phyloP scores from a whole-genome alignment of 768 basidiomycete species.

The Lactarius sp. region DNA sequence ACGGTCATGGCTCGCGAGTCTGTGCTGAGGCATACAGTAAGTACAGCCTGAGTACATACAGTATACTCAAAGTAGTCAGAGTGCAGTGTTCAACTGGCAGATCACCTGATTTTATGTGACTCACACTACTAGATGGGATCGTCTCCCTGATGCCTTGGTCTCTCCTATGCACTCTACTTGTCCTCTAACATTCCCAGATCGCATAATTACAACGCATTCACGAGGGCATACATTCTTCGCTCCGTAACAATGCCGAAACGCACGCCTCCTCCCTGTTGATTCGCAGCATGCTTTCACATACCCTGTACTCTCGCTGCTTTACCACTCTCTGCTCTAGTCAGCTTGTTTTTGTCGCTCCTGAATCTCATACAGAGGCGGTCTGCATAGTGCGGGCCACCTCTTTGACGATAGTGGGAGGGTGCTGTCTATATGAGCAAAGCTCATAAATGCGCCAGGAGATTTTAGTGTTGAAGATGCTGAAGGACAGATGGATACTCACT shows the following conservation, averaged over 20 bases:
- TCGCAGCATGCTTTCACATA: neutral
- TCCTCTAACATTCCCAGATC: no score
- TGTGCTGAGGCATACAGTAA: no score
- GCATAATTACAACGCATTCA: no score
- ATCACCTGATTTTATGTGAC: neutral
- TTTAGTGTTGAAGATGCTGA: no score
- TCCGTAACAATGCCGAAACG: neutral
- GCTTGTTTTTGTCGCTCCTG: slow-evolving; percentile 44
- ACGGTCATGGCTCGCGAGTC: neutral
- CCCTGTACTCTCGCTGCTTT: slow-evolving; percentile 37
- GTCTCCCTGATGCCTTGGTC: no score
- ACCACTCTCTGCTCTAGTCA: slow-evolving; percentile 48
- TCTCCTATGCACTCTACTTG: no score
- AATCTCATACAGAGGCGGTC: slow-evolving; percentile 47
- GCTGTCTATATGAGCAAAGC: slow-evolving; percentile 38
- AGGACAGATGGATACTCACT: slow-evolving; percentile 67
- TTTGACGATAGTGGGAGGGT: slow-evolving; percentile 14
- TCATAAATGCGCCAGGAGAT: slow-evolving; percentile 35
- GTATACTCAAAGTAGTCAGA: neutral
- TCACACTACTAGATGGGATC: neutral
- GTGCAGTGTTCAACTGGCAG: neutral
- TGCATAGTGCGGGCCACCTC: slow-evolving; percentile 38
- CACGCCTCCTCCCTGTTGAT: neutral
- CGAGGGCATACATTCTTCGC: slow-evolving; percentile 23
- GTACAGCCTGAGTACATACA: no score